These are phyloP conservation scores for Suillus alpinus DNA, from an alignment of 768 basidiomycete genomes.

Conservation along the genomic window DNA sequence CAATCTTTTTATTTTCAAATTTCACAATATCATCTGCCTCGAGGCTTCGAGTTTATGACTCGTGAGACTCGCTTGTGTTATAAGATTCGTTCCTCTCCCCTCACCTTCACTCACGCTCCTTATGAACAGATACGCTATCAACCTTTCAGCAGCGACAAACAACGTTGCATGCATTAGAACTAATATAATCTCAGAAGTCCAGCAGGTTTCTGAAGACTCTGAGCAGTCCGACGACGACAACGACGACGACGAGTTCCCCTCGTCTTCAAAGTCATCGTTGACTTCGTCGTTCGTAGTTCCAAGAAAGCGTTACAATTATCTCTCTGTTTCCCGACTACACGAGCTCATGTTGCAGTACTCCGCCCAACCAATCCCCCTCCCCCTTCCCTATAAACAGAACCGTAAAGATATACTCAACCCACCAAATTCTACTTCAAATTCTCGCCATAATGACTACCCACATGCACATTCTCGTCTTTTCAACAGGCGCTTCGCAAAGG, in stretches of 20 bases:
- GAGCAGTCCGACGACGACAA: constrained; percentile 1
- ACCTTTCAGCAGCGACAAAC: constrained; percentile 24
- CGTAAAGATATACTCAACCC: constrained; percentile 31
- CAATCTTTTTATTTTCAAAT: background rate
- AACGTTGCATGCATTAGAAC: constrained; percentile 41
- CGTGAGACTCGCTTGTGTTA: background rate
- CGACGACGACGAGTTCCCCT: background rate
- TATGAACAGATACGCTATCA: constrained; percentile 18
- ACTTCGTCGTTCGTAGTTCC: constrained; percentile 29
- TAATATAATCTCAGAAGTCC: constrained; percentile 45
- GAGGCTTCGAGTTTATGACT: background rate
- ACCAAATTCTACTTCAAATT: constrained; percentile 9
- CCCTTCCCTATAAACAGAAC: constrained; percentile 27
- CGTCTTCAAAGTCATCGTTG: constrained; percentile 47
- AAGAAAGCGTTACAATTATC: constrained; percentile 27
- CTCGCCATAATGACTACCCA: constrained; percentile 25
- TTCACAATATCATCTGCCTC: background rate
- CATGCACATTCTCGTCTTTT: constrained; percentile 24
- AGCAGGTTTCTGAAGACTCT: constrained; percentile 32
- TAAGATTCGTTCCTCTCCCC: constrained; percentile 13
- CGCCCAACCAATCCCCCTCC: constrained; percentile 32
- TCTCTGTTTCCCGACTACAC: constrained; percentile 26
- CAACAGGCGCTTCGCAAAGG: constrained; percentile 36
- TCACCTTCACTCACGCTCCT: background rate
- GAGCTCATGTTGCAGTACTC: constrained; percentile 61